A percentile compares a stretch with the other conserved stretches of the same genome.
Evolutionary conservation across 2,329 filamentous ascomycete genomes (phyloP).

Genomic region (Colletotrichum lentis): DNA sequence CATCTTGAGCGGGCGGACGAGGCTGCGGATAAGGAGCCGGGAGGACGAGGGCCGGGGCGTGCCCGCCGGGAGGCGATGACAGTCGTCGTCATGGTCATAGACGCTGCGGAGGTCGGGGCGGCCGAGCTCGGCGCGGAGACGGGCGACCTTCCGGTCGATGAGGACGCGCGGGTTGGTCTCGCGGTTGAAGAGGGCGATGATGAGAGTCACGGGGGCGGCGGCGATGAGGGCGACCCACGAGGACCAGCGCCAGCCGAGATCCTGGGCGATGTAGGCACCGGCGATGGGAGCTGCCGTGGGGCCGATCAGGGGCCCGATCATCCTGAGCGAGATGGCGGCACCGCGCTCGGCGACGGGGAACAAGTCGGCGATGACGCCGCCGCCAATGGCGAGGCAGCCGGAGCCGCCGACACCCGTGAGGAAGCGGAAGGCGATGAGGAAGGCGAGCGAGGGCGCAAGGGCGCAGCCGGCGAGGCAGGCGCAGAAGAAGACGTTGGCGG

Average conservation of each 20-base stretch:
- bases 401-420: conserved; percentile 67
- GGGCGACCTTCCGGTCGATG: conserved; percentile 57
- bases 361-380: conserved; percentile 64
- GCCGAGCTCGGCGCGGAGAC: conserved; percentile 55
- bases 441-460: conserved; percentile 60
- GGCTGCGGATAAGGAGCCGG: conserved; percentile 50
- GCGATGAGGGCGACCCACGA: conserved; percentile 63
- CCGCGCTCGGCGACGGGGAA: conserved; percentile 58
- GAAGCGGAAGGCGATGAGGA: conserved; percentile 68
- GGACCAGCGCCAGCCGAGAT: conserved; percentile 62
- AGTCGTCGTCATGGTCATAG: conserved; percentile 31
- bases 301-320: conserved; percentile 52
- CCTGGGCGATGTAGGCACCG: conserved; percentile 59
- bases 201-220: conserved; percentile 46
- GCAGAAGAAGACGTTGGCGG: conserved; percentile 67
- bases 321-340: conserved; percentile 60
- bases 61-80: conserved; percentile 44
- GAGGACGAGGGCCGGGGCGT: conserved; percentile 42
- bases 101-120: conserved; percentile 50
- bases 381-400: conserved; percentile 62
- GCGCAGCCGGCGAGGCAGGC: conserved; percentile 72
- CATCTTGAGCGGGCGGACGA: conserved; percentile 62
- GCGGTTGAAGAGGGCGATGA: conserved; percentile 53
- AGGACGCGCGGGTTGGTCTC: conserved; percentile 61
- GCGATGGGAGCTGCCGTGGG: conserved; percentile 58